These are phyloP conservation scores for Rhynchospora breviuscula DNA, from an alignment of 176 grass and related monocot genomes.

Conservation along the genomic window DNA sequence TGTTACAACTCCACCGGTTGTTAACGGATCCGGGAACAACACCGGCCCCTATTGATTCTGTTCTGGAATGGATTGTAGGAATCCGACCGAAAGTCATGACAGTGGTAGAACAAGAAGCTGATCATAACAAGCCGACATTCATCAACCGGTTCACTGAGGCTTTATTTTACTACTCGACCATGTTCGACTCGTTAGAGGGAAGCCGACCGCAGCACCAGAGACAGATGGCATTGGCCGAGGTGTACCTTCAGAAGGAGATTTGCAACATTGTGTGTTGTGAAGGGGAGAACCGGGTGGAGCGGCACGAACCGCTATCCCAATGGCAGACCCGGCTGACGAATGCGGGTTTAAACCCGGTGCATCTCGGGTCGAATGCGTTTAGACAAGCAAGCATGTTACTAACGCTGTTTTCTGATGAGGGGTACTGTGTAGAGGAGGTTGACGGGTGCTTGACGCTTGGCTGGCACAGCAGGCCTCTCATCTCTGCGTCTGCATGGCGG, in stretches of 20 bases:
- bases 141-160: slow-evolving; percentile 92
- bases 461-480: slow-evolving; percentile 77
- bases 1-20: slow-evolving; percentile 88
- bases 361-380: slow-evolving; percentile 69
- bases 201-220: slow-evolving; percentile 29
- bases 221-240: slow-evolving; percentile 45
- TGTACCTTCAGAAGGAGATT: slow-evolving; percentile 70
- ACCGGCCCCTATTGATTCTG: slow-evolving; percentile 47
- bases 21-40: slow-evolving; percentile 31
- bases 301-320: slow-evolving; percentile 76
- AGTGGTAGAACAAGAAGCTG: slow-evolving; percentile 86
- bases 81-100: slow-evolving; percentile 63
- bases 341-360: slow-evolving; percentile 48
- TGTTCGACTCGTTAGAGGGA: slow-evolving; percentile 89
- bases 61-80: slow-evolving; percentile 46
- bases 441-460: slow-evolving; percentile 81
- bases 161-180: slow-evolving; percentile 88
- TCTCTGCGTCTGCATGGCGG: slow-evolving; percentile 84
- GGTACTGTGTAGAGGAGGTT: slow-evolving; percentile 73
- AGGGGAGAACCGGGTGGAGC: slow-evolving; percentile 49
- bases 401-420: slow-evolving; percentile 83
- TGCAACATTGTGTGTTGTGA: slow-evolving; percentile 82
- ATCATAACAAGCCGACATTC: slow-evolving; percentile 83
- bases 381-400: slow-evolving; percentile 91
- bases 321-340: slow-evolving; percentile 49